Base-by-base conservation (phyloP, 2,329 filamentous ascomycete species). In the Anisogramma anomala region DNA sequence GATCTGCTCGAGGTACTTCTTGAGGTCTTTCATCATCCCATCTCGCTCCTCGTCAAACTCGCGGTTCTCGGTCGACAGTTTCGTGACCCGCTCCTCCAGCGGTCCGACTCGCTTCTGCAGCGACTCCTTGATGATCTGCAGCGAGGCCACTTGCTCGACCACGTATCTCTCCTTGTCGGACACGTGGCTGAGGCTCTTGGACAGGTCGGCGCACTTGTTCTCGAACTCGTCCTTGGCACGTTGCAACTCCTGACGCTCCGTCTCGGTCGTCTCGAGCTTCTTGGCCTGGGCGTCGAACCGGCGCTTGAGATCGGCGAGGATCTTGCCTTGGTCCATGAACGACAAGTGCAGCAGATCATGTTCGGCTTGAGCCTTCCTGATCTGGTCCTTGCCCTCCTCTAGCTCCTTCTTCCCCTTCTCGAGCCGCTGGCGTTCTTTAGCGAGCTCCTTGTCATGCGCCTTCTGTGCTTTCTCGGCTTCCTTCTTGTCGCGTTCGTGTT, bases 291-390 rank as follows among this genome's bases (percentile, higher is more conserved):
- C 50, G 33, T 52, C 50, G 30, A 53, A 46, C 7, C 53, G 50
- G 10, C 46, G 48, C 45, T 54, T 55, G 44, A 45, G 50, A 27
- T 47, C 46, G 3, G 37, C 34, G 32, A 55, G 42, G n/a, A 48
- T 40, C 33, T 37, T 43, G 20, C 46, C 46, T 18, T 48, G 46
- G 18, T 48, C 46, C 30, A 48, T 36, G 33, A 48, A 48, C 6
- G 39, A 42, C 36, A 22, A 38, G 17, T 45, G 42, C 10, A 47
- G 36, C 11, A 33, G 32, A 14, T 47, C 45, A 11, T 42, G 42
- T 32, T 47, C 42, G 30, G 15, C 14, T 30, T 42, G 33, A 7
- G 52, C 39, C 33, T 37, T 39, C n/a, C 38, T 36, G 20, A 45
- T 26, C 13, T 23, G 17, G 25, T 28, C 37, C 20, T 23, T 35